Percentiles rank a stretch among this genome's conserved stretches.
Conservation (phyloP, 306 rosid genomes). For the Acacia acuminata region DNA sequence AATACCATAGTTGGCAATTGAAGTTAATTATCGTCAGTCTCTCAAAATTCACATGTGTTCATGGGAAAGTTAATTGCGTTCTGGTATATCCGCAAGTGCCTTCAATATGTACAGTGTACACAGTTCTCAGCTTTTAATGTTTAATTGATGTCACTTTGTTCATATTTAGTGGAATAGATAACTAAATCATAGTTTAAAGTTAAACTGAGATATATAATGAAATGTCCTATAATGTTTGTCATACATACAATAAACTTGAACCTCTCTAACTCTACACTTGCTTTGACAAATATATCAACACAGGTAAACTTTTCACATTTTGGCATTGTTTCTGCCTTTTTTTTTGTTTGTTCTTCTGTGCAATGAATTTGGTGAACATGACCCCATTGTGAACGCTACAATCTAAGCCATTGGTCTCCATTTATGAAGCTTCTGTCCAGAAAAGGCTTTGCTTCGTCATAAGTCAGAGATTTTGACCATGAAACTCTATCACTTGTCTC, state of each 20-base stretch:
- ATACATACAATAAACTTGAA: constrained; percentile 12
- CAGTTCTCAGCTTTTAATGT: neutral
- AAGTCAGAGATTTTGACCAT: constrained; percentile 69
- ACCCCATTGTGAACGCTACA: constrained; percentile 9
- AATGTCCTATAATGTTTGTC: constrained; percentile 1
- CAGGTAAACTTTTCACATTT: neutral
- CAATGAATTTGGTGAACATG: neutral
- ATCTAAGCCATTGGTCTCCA: constrained; percentile 81
- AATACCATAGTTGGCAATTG: constrained; percentile 38
- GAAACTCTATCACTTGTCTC: constrained; percentile 53
- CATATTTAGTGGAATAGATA: neutral
- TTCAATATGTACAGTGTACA: constrained; percentile 54
- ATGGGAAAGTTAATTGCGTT: neutral
- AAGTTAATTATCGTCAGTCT: constrained; percentile 12
- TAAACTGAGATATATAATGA: neutral
- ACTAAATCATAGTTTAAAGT: neutral
- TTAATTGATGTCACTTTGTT: neutral
- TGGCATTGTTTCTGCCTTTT: neutral
- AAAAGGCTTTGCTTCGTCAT: constrained; percentile 58
- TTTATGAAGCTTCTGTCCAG: constrained; percentile 57
- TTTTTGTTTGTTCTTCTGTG: neutral
- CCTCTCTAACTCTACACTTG: neutral
- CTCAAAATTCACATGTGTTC: constrained; percentile 11
- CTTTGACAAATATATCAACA: neutral
- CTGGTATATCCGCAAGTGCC: constrained; percentile 30